phyloP scores from a whole-genome alignment of 768 basidiomycete genomes.

The Austroboletus festivus region DNA sequence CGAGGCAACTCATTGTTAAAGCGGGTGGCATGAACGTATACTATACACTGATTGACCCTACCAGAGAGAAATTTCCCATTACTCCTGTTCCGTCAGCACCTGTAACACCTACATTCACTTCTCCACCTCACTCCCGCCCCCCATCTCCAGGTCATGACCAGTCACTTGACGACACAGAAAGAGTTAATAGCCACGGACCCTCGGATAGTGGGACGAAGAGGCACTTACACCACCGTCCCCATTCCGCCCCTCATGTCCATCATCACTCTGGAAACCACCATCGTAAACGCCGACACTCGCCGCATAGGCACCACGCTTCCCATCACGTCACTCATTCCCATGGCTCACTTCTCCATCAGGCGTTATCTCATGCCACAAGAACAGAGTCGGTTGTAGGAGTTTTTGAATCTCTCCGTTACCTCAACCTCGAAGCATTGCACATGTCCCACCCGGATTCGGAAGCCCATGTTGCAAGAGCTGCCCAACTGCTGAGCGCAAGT shows the following conservation, averaged over 20 bases:
- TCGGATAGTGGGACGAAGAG: not conserved
- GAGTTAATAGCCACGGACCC: not conserved
- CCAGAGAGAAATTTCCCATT: constrained; percentile 52
- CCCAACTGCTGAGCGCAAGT: constrained; percentile 46
- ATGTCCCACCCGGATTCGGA: constrained; percentile 48
- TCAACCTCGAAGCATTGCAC: constrained; percentile 60
- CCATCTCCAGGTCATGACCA: constrained; percentile 27
- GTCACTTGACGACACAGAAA: not conserved
- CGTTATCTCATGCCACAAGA: constrained; percentile 31
- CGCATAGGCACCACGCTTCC: constrained; percentile 11
- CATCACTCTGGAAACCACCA: constrained; percentile 2
- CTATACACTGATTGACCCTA: constrained; percentile 62
- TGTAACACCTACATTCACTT: constrained; percentile 34
- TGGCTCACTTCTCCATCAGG: constrained; percentile 38
- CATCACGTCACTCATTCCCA: constrained; percentile 34
- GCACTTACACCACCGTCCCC: constrained; percentile 1
- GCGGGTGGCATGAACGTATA: constrained; percentile 63
- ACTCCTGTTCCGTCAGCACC: constrained; percentile 41
- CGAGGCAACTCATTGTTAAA: constrained; percentile 50
- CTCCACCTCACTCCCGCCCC: constrained; percentile 33
- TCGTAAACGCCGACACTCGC: constrained; percentile 10
- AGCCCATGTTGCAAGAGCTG: constrained; percentile 40
- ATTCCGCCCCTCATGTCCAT: constrained; percentile 1
- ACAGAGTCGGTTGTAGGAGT: constrained; percentile 62
- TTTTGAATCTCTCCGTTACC: constrained; percentile 69